Conservation (phyloP, 331 rosid genomes). For the Phaseolus coccineus region DNA sequence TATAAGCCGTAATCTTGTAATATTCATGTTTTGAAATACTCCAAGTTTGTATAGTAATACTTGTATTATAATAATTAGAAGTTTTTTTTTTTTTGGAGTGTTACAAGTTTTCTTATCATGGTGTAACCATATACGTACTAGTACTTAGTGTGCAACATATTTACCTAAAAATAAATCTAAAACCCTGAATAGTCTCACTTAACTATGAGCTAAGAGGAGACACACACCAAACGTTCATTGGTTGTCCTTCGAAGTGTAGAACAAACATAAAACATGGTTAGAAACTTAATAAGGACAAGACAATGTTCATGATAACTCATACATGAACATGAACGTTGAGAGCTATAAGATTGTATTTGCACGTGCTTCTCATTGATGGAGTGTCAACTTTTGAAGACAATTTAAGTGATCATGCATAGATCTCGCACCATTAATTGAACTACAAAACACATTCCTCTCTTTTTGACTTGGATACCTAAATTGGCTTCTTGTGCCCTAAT, state of each 20-base stretch:
- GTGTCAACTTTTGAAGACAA: background rate
- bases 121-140: too few species aligned
- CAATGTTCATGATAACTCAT: background rate
- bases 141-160: too few species aligned
- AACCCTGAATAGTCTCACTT: too few species aligned
- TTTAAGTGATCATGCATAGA: background rate
- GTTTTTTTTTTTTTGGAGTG: too few species aligned
- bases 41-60: too few species aligned
- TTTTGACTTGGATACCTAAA: conserved; percentile 8
- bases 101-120: too few species aligned
- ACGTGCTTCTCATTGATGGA: background rate
- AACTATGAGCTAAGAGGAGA: background rate
- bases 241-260: background rate
- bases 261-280: background rate
- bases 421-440: background rate
- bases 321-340: background rate
- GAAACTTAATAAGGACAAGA: background rate
- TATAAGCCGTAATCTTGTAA: too few species aligned
- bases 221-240: background rate
- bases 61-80: too few species aligned
- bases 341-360: background rate
- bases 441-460: background rate
- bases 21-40: too few species aligned
- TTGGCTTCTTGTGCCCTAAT: background rate
- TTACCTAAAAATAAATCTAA: too few species aligned